A percentile compares a stretch with the other conserved stretches of the same genome.
phyloP scores from a whole-genome alignment of 1,139 yeast genomes.

The Geotrichum armillariae region DNA sequence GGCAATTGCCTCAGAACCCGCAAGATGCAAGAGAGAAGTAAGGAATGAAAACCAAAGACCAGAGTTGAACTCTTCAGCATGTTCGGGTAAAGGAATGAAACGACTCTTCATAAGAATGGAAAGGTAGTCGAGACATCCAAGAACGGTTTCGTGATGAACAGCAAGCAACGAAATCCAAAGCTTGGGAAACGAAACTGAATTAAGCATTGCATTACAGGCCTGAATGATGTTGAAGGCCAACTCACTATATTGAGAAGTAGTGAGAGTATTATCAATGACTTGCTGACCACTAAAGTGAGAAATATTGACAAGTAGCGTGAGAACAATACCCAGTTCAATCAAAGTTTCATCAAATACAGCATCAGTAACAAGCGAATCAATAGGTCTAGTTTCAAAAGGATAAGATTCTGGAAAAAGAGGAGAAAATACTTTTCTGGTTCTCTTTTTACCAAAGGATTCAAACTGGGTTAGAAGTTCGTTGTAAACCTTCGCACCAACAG shows the following conservation, averaged over 20 bases:
- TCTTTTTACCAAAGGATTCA: constrained; percentile 21
- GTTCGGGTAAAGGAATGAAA: constrained; percentile 56
- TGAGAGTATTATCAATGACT: constrained; percentile 51
- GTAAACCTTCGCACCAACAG: constrained; percentile 36
- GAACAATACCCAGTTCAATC: constrained; percentile 56
- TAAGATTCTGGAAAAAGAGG: constrained; percentile 63
- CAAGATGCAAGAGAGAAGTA: constrained; percentile 57
- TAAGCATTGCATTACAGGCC: constrained; percentile 42
- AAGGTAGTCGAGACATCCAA: constrained; percentile 62
- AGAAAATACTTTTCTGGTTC: constrained; percentile 31
- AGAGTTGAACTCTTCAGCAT: constrained; percentile 60
- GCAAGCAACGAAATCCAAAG: constrained; percentile 39
- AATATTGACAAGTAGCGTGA: constrained; percentile 40
- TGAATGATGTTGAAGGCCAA: constrained; percentile 40
- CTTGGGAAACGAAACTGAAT: constrained; percentile 44
- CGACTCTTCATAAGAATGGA: constrained; percentile 32
- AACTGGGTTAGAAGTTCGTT: constrained; percentile 32
- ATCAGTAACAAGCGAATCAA: constrained; percentile 75
- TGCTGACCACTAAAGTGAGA: constrained; percentile 49
- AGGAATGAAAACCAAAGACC: constrained; percentile 54
- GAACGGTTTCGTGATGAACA: constrained; percentile 52
- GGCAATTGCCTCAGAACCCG: constrained; percentile 43
- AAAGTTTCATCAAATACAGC: constrained; percentile 71
- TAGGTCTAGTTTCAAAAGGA: constrained; percentile 65
- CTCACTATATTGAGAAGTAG: constrained; percentile 46